Evolutionary conservation across 495 filamentous ascomycete species (phyloP), one percentile per base, ranked within the genome.

Genomic region (Parmelia sp.): DNA sequence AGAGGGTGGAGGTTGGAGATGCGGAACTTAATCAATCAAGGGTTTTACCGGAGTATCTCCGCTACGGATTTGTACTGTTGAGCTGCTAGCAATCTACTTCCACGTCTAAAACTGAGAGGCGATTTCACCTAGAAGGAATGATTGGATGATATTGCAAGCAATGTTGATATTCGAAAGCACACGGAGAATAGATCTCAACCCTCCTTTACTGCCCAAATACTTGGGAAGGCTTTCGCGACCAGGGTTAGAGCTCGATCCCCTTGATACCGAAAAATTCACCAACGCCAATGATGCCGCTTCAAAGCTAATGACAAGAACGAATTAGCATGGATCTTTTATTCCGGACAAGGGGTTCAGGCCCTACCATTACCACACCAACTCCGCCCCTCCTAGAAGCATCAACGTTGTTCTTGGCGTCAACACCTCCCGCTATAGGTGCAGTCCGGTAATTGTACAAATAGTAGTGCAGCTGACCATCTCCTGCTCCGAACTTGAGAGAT

Each of bases 391-490:
- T 79, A 60, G 85, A 84, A 60, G 84, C 83, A 72, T 96, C 91
- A 21, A 89, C 75, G 61, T 82, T 76, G 70, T 94, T 94, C 67
- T 82, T 84, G 62, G 83, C 80, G 74, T 96, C 86, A 31, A 97
- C 86, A 35, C 94, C 94, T 31, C 94, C 92, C 14, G 83, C 78
- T 65, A 98, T 85, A 12, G 86, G 86, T 51, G 86, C 82, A 12
- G 91, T 88, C 40, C 90, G 86, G 80, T 96, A 98, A 77, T 97
- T 98, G 80, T 93, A 98, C 19, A 98, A 80, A 72, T 98, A 98
- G 75, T 88, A 98, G 72, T 97, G 91, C 63, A 98, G 79, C 72
- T 92, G 90, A 56, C 94, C 94, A 71, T 98, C 94, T 21, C 94
- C 94, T 10, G 88, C 84, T 31, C 92, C 93, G 65, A 97, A 98